Evolutionary conservation across 2,329 filamentous ascomycete genomes (phyloP).

Genomic region (Aspergillus melleus): DNA sequence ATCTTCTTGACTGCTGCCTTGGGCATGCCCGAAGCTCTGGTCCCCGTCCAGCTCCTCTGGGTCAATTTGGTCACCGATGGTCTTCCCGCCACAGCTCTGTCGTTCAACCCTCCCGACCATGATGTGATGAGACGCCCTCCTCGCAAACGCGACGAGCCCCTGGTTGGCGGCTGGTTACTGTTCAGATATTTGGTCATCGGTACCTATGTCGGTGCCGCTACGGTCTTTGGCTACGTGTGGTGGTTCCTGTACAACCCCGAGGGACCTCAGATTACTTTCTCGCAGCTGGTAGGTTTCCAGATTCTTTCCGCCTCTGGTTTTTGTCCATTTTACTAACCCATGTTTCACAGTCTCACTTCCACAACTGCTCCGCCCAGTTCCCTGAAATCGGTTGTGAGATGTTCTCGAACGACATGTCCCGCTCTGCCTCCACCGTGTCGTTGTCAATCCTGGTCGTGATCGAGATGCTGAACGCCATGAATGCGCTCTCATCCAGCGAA

Average conservation of each 20-base stretch:
- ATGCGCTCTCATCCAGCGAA: constrained; percentile 92
- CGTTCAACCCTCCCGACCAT: constrained; percentile 97
- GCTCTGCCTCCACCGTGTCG: constrained; percentile 88
- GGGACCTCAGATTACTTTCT: constrained; percentile 89
- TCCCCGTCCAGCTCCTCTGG: constrained; percentile 97
- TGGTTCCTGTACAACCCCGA: constrained; percentile 97
- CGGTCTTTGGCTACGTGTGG: constrained; percentile 98
- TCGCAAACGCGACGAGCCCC: constrained; percentile 85
- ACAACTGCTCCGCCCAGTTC: constrained; percentile 83
- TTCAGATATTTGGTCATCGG: constrained; percentile 97
- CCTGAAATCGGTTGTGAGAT: constrained; percentile 88
- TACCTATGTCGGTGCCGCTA: constrained; percentile 89
- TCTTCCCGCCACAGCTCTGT: constrained; percentile 90
- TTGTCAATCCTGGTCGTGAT: constrained; percentile 91
- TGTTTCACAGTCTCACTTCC: constrained; percentile 69
- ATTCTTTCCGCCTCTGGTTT: constrained; percentile 7
- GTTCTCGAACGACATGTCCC: constrained; percentile 82
- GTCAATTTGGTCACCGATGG: constrained; percentile 98
- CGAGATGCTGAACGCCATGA: constrained; percentile 99
- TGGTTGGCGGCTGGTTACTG: constrained; percentile 95
- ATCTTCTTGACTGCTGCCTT: constrained; percentile 96
- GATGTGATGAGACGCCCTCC: constrained; percentile 95
- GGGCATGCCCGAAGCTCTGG: constrained; percentile 95
- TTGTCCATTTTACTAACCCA: constrained; percentile 7
- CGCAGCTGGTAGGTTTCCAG: constrained; percentile 63